Percentiles rank a stretch among this genome's conserved stretches.
These are phyloP conservation scores for Auricularia cornea DNA, from an alignment of 768 basidiomycete genomes.

Conservation along the genomic window DNA sequence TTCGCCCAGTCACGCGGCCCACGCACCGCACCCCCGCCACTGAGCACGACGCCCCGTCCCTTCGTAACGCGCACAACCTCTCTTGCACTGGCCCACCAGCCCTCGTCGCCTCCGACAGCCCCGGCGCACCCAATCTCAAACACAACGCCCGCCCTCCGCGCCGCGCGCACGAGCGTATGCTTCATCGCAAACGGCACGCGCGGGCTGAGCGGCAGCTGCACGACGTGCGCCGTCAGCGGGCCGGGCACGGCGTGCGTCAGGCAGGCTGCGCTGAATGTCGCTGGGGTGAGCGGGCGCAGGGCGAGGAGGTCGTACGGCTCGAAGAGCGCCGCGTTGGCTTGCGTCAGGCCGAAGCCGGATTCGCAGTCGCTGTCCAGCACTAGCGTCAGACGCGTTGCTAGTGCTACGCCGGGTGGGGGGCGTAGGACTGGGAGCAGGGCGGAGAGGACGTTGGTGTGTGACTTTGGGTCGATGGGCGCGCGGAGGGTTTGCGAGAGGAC, in stretches of 20 bases:
- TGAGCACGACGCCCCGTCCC: conserved; percentile 66
- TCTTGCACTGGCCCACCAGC: conserved; percentile 76
- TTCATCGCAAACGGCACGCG: conserved; percentile 75
- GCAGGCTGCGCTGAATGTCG: conserved; percentile 71
- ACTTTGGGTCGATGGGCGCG: conserved; percentile 63
- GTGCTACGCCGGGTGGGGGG: conserved; percentile 49
- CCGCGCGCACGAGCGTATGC: conserved; percentile 73
- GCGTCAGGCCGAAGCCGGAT: conserved; percentile 79
- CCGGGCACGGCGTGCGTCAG: conserved; percentile 73
- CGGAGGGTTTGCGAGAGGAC: conserved; percentile 67
- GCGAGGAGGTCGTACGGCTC: conserved; percentile 69
- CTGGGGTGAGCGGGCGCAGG: conserved; percentile 61
- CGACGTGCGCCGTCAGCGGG: conserved; percentile 69
- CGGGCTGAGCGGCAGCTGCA: conserved; percentile 71
- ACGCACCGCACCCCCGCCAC: conserved; percentile 59
- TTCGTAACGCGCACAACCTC: conserved; percentile 76
- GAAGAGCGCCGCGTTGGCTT: conserved; percentile 55
- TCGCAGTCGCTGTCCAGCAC: conserved; percentile 77
- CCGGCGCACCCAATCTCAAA: conserved; percentile 78
- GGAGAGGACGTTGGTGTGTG: conserved; percentile 57
- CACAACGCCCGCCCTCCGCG: conserved; percentile 71
- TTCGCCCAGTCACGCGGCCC: conserved; percentile 69
- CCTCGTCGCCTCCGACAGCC: conserved; percentile 56
- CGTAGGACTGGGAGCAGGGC: conserved; percentile 51
- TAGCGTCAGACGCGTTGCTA: conserved; percentile 72